phyloP scores from a whole-genome alignment of 768 basidiomycete genomes.

The Vararia minispora region DNA sequence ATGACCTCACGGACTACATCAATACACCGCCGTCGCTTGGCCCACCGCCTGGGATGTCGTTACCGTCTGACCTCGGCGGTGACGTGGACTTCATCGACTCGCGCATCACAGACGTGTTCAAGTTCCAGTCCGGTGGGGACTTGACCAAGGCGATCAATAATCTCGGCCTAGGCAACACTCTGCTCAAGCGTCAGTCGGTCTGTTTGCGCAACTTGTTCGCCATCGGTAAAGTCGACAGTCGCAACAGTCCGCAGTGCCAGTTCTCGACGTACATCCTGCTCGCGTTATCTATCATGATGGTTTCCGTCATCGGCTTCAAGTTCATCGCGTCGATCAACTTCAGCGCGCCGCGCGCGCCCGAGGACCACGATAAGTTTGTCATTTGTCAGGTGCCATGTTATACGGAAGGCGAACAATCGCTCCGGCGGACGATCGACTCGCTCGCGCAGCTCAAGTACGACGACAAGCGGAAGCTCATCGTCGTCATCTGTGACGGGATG shows the following conservation, averaged over 20 bases:
- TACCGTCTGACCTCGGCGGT: constrained; percentile 23
- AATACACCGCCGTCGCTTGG: constrained; percentile 48
- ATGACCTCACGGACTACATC: constrained; percentile 80
- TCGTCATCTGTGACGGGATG: constrained; percentile 96
- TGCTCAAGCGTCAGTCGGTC: constrained; percentile 63
- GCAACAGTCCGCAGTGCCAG: constrained; percentile 82
- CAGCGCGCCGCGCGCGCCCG: constrained; percentile 66
- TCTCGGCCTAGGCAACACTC: constrained; percentile 46
- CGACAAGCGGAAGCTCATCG: constrained; percentile 91
- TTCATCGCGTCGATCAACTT: constrained; percentile 89
- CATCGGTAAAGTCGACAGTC: constrained; percentile 85
- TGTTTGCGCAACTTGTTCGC: constrained; percentile 92
- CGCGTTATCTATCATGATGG: constrained; percentile 84
- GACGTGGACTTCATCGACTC: constrained; percentile 62
- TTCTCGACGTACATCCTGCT: constrained; percentile 91
- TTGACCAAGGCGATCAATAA: constrained; percentile 64
- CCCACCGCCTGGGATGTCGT: constrained; percentile 36
- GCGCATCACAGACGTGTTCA: constrained; percentile 66
- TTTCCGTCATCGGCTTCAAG: constrained; percentile 91
- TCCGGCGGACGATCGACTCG: constrained; percentile 86
- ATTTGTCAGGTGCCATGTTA: constrained; percentile 99
- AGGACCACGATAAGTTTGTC: constrained; percentile 95
- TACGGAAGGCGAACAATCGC: constrained; percentile 84
- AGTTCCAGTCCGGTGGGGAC: constrained; percentile 61
- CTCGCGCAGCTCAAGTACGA: constrained; percentile 92